Conservation (phyloP, 768 basidiomycete species). For the Lentinula sp. region DNA sequence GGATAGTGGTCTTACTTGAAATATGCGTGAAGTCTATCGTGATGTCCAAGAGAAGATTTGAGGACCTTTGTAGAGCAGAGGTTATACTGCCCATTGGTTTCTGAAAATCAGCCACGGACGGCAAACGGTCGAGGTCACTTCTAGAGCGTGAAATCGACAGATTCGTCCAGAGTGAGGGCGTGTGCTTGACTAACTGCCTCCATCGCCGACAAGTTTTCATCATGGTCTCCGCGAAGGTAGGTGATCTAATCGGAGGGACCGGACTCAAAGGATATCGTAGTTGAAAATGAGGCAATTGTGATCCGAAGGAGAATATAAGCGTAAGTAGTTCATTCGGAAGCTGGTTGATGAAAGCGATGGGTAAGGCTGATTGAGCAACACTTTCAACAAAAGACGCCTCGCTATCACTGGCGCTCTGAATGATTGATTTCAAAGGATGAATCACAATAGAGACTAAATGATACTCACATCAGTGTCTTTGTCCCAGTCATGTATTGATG, state of each 20-base stretch:
- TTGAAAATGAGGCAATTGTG: slow-evolving; percentile 6
- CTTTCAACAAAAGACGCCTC: not conserved
- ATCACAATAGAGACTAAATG: not conserved
- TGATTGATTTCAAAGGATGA: not conserved
- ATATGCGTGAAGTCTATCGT: slow-evolving; percentile 7
- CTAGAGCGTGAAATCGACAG: slow-evolving; percentile 7
- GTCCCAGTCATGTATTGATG: slow-evolving; percentile 5
- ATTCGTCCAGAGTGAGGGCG: slow-evolving; percentile 8
- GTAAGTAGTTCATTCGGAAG: slow-evolving; percentile 12
- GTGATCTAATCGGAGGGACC: slow-evolving; percentile 3
- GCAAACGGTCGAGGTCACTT: slow-evolving; percentile 6
- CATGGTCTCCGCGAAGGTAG: slow-evolving; percentile 7
- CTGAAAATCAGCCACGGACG: slow-evolving; percentile 5
- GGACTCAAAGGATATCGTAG: slow-evolving; percentile 7
- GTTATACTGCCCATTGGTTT: slow-evolving; percentile 8
- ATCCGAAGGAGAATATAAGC: slow-evolving; percentile 9
- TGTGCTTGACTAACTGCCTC: slow-evolving; percentile 8
- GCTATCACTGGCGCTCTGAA: slow-evolving; percentile 5
- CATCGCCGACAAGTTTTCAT: slow-evolving; percentile 9
- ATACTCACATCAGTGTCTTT: not conserved
- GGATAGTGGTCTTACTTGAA: slow-evolving; percentile 3
- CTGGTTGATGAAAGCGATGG: slow-evolving; percentile 7
- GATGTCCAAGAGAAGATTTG: slow-evolving; percentile 8
- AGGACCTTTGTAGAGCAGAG: slow-evolving; percentile 6
- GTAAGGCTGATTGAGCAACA: not conserved